Base-by-base conservation (phyloP, 2,329 filamentous ascomycete species). In the Clonostachys byssicola region DNA sequence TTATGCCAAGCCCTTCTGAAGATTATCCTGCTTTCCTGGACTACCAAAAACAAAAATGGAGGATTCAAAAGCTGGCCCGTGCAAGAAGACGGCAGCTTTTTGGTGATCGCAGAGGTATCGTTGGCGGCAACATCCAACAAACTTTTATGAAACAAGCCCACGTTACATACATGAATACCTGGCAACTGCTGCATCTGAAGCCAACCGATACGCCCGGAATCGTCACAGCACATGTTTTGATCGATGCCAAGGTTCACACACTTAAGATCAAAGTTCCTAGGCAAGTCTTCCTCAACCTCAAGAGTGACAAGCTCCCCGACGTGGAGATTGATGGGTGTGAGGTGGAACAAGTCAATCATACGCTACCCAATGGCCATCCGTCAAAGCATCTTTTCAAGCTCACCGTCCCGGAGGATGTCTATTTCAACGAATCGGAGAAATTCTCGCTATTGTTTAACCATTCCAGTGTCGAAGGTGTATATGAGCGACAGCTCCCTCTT, bases 11-110 rank as follows among this genome's bases (percentile, higher is more conserved):
- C 20, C 88, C 94, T 17, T 88, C 84, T 1, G 83, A 94, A 43
- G 87, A 99, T 65, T 99, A 99, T 56, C 73, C 82, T 16, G 89
- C 82, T 0, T 99, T 95, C 74, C 66, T 99, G 46, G 79, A 87
- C 60, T 97, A 97, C 60, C 94, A 99, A 63, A 99, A 99, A 68
- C 83, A 92, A 70, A 99, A 99, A 67, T 99, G 94, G 94, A 96
- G 92, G 71, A 86, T 97, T 36, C 94, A 99, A 63, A 95, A 91
- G 60, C 88, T 95, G 63, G 91, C 92, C 34, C 83, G 94, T 18
- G 78, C 86, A 50, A 85, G 92, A 40, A 80, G 95, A 53, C 82
- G 92, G 43, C 94, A 99, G 63, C 74, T 99, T 1, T 99, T 99
- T 58, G 94, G 94, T 50, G 92, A 99, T 58, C 85, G 87, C 48